Conservation (phyloP, 768 basidiomycete species). For the Naganishia vaughanmartiniae region DNA sequence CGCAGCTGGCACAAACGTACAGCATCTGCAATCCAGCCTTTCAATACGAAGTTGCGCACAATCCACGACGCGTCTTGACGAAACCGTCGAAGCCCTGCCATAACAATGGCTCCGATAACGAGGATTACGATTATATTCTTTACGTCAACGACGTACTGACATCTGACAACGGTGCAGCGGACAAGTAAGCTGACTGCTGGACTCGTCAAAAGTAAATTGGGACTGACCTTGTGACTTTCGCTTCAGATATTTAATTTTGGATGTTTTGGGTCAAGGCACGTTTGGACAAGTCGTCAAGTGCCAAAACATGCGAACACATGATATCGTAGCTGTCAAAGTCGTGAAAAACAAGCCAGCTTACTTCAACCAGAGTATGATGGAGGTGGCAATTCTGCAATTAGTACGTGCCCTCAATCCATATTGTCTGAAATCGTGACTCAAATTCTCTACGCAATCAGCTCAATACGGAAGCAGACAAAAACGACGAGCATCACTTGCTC, state of each 20-base stretch:
- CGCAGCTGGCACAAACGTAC: conserved; percentile 83
- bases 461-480: conserved; percentile 88
- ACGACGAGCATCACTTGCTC: conserved; percentile 94
- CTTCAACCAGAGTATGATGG: conserved; percentile 99
- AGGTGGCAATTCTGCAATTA: conserved; percentile 94
- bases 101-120: conserved; percentile 97
- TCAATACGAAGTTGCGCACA: conserved; percentile 89
- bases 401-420: conserved; percentile 55
- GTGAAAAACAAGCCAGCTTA: conserved; percentile 99
- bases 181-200: conserved; percentile 68
- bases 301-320: conserved; percentile 98
- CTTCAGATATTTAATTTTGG: conserved; percentile 86
- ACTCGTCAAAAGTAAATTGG: background rate
- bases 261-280: conserved; percentile 96
- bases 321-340: conserved; percentile 97
- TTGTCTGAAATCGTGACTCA: conserved; percentile 21
- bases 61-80: conserved; percentile 92
- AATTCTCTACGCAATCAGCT: conserved; percentile 59
- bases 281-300: conserved; percentile 99
- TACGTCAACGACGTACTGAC: conserved; percentile 99
- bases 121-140: conserved; percentile 98
- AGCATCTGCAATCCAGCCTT: conserved; percentile 91
- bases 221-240: background rate
- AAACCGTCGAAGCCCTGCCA: conserved; percentile 94
- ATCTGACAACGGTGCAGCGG: conserved; percentile 71